These are phyloP conservation scores for Chlorella sp. DNA, from an alignment of 139 green algal genomes.

Conservation along the genomic window DNA sequence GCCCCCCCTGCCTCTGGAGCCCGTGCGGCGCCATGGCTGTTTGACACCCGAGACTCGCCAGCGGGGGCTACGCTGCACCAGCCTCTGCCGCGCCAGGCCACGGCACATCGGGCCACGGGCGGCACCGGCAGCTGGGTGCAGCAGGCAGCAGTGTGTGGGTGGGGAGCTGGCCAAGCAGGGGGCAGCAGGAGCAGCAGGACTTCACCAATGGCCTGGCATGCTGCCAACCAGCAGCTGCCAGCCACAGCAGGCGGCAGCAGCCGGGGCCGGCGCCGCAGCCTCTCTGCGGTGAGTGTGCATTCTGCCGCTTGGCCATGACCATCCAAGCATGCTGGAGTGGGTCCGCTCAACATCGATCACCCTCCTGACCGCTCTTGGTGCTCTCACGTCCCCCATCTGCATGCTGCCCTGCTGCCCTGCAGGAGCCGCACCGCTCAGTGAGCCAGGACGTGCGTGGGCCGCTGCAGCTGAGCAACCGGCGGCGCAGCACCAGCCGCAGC, in stretches of 20 bases:
- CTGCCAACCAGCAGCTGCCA: neutral
- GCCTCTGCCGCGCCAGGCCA: neutral
- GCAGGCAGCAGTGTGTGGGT: neutral
- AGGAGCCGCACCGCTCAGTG: neutral
- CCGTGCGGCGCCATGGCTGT: neutral
- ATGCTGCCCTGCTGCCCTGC: neutral
- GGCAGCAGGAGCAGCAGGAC: neutral
- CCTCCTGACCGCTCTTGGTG: neutral
- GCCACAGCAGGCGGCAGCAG: neutral
- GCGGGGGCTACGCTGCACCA: neutral
- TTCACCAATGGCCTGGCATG: neutral
- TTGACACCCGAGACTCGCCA: neutral
- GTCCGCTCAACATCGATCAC: neutral
- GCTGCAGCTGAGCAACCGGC: too few species aligned
- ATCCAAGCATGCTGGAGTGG: neutral
- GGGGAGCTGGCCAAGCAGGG: neutral
- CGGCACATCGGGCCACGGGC: neutral
- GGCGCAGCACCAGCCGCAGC: slow-evolving; percentile 3
- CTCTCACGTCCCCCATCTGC: too few species aligned
- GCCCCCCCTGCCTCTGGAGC: too few species aligned
- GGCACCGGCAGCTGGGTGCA: neutral
- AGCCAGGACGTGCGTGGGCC: neutral
- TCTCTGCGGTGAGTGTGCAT: neutral
- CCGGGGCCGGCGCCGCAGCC: neutral
- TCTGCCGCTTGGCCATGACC: neutral